These are phyloP conservation scores for Hippophae rhamnoides DNA, from an alignment of 306 rosid species.

Conservation along the genomic window DNA sequence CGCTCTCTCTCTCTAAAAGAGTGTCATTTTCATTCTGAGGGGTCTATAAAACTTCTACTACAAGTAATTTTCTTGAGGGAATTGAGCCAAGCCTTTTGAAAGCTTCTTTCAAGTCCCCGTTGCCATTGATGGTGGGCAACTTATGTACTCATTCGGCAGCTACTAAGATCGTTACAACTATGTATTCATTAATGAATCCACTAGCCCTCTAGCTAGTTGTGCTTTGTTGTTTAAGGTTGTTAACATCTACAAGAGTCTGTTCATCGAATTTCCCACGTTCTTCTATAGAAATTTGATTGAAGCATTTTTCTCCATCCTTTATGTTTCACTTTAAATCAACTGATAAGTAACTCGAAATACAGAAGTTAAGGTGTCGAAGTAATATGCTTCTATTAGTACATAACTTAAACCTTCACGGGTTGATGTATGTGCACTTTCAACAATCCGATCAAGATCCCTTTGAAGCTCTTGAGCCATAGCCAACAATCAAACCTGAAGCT, in stretches of 20 bases:
- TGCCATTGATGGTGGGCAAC: slow-evolving; percentile 80
- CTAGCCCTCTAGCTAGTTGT: slow-evolving; percentile 60
- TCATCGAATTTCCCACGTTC: slow-evolving; percentile 97
- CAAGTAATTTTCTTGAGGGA: slow-evolving; percentile 71
- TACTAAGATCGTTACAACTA: slow-evolving; percentile 89
- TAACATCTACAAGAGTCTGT: slow-evolving; percentile 88
- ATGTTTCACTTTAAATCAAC: slow-evolving; percentile 67
- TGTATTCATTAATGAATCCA: slow-evolving; percentile 93
- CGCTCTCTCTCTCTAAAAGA: slow-evolving; percentile 87
- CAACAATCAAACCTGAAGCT: slow-evolving; percentile 81
- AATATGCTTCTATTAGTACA: slow-evolving; percentile 80
- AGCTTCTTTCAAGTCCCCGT: slow-evolving; percentile 82
- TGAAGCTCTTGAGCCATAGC: slow-evolving; percentile 62
- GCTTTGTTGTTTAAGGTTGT: slow-evolving; percentile 72
- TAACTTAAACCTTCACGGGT: slow-evolving; percentile 52
- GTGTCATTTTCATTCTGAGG: slow-evolving; percentile 96
- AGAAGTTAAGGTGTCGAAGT: slow-evolving; percentile 89
- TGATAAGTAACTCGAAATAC: slow-evolving; percentile 78
- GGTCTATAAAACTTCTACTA: slow-evolving; percentile 95
- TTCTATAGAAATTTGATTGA: slow-evolving; percentile 92
- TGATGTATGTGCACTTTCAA: slow-evolving; percentile 63
- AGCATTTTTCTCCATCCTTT: slow-evolving; percentile 81
- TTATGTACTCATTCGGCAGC: slow-evolving; percentile 93
- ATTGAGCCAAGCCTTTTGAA: slow-evolving; percentile 86
- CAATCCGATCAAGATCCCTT: slow-evolving; percentile 58